Evolutionary conservation across 2,329 filamentous ascomycete genomes (phyloP).

Genomic region (Epichloe glyceriae): DNA sequence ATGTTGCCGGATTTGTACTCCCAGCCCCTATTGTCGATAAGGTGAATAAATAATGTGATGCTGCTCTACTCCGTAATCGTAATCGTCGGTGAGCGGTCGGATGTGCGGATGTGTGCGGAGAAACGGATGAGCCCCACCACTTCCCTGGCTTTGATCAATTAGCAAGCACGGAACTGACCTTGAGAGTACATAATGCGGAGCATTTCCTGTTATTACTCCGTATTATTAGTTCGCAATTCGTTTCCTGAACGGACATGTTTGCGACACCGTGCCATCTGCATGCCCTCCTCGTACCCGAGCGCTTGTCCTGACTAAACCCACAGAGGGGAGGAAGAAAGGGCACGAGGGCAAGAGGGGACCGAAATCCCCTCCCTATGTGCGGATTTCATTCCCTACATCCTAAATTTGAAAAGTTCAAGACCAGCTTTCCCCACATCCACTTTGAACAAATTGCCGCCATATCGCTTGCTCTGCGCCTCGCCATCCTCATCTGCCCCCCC

Average conservation of each 20-base stretch:
- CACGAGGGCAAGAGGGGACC: too few species aligned
- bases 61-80: too few species aligned
- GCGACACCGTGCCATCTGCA: conserved; percentile 1
- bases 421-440: conserved; percentile 65
- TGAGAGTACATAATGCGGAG: background rate
- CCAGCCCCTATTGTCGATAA: too few species aligned
- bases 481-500: conserved; percentile 59
- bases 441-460: conserved; percentile 60
- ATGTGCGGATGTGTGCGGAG: background rate
- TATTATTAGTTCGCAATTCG: background rate
- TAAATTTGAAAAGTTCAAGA: conserved; percentile 50
- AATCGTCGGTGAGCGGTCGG: too few species aligned
- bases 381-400: conserved; percentile 23
- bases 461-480: conserved; percentile 43
- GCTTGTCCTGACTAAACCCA: too few species aligned
- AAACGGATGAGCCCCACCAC: background rate
- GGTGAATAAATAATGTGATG: too few species aligned
- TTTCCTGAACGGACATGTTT: background rate
- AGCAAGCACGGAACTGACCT: background rate
- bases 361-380: too few species aligned
- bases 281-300: too few species aligned
- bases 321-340: too few species aligned
- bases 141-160: too few species aligned
- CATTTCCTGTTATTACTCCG: too few species aligned
- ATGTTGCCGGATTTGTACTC: too few species aligned